phyloP scores from a whole-genome alignment of 768 basidiomycete species.

The Thelephora ganbajun region DNA sequence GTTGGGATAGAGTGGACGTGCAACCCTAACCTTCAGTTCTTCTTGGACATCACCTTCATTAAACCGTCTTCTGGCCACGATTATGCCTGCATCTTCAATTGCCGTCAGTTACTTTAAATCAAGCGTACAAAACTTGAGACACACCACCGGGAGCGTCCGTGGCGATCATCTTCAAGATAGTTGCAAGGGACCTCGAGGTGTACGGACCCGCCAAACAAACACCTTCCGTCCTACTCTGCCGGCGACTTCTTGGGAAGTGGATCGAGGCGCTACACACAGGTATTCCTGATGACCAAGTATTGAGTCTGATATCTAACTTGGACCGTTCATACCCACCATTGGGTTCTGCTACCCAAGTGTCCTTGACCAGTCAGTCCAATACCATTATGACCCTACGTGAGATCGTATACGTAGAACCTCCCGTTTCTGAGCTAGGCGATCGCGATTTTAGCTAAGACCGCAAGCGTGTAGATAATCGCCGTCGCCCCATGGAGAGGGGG shows the following conservation, averaged over 20 bases:
- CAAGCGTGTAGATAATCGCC: slow-evolving; percentile 63
- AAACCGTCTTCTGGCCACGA: no score
- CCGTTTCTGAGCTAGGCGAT: slow-evolving; percentile 60
- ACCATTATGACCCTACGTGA: slow-evolving; percentile 82
- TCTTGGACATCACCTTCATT: no score
- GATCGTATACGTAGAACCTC: slow-evolving; percentile 69
- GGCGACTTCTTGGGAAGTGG: slow-evolving; percentile 81
- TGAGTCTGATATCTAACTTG: slow-evolving; percentile 1
- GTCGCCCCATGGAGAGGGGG: slow-evolving; percentile 74
- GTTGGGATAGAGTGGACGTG: no score
- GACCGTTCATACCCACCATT: slow-evolving; percentile 5
- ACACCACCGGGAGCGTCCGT: no score
- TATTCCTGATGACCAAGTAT: slow-evolving; percentile 14
- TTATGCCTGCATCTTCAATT: no score
- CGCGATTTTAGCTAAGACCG: slow-evolving; percentile 43
- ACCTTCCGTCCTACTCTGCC: slow-evolving; percentile 53
- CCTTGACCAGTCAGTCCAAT: slow-evolving; percentile 63
- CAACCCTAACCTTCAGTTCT: no score
- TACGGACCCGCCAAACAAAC: slow-evolving; percentile 72
- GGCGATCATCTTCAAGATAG: slow-evolving; percentile 50
- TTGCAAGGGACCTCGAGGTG: slow-evolving; percentile 42
- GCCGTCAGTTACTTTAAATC: no score
- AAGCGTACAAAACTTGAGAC: no score
- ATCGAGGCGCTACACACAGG: slow-evolving; percentile 75
- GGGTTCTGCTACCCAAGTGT: slow-evolving; percentile 31